Percentiles rank a stretch among this genome's conserved stretches.
These are phyloP conservation scores for Ichthyophthirius multifiliis DNA, from an alignment of 169 alveolate species.

Conservation along the genomic window DNA sequence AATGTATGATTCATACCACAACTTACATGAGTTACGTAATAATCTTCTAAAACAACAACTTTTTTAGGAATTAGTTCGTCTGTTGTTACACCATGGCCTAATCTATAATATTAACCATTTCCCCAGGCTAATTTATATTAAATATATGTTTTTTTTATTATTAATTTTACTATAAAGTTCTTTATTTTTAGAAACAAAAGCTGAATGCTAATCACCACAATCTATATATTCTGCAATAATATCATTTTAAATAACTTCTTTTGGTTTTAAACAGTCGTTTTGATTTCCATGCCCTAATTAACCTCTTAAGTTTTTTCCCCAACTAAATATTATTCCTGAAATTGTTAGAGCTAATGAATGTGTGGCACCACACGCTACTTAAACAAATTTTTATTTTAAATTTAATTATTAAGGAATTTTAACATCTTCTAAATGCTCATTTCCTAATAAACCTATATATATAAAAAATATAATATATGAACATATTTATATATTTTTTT, in stretches of 20 bases:
- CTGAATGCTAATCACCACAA: constrained; percentile 43
- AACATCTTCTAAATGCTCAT: not conserved
- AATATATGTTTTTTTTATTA: not conserved
- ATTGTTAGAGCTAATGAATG: constrained; percentile 85
- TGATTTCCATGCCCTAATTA: constrained; percentile 82
- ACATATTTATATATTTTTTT: constrained; percentile 9
- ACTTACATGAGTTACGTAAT: constrained; percentile 27
- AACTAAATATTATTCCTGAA: constrained; percentile 67
- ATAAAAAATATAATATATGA: not conserved
- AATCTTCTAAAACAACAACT: constrained; percentile 37
- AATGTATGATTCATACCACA: constrained; percentile 35
- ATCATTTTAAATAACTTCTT: not conserved
- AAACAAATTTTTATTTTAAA: constrained; percentile 31
- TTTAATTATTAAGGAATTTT: constrained; percentile 25
- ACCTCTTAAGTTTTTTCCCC: constrained; percentile 89
- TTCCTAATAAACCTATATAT: constrained; percentile 3
- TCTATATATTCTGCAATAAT: not conserved
- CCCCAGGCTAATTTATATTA: constrained; percentile 26
- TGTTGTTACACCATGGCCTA: constrained; percentile 39
- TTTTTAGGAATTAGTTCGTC: constrained; percentile 41
- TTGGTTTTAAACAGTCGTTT: constrained; percentile 41
- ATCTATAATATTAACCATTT: constrained; percentile 34
- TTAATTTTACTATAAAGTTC: constrained; percentile 24
- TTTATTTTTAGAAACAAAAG: constrained; percentile 19
- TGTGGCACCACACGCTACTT: constrained; percentile 80